Base-by-base conservation (phyloP, 2,329 filamentous ascomycete species). In the Pestalotiopsis sp. region DNA sequence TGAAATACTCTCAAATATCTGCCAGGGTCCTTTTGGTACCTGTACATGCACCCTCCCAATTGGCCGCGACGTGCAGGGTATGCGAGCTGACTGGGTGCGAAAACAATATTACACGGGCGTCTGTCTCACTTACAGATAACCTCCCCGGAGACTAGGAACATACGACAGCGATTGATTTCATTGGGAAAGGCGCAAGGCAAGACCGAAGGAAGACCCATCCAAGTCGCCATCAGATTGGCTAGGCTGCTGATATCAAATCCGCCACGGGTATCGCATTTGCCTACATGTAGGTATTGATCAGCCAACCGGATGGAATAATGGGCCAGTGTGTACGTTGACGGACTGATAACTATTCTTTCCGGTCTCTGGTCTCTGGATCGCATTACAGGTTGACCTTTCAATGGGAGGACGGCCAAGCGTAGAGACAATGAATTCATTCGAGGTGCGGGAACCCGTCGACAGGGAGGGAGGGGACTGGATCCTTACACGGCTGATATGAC, bases 31-130 rank as follows among this genome's bases (percentile, higher is more conserved):
- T 38, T 14, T 36, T 52, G 45, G 63, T 56, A 56, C 45, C 41
- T 23, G 61, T 62, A 62, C 59, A 62, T 17, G n/a, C 14, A 31
- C 31, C 31, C 31, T 36, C 31, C 31, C 27, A 39, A 6, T 20
- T 36, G 31, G 11, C 5, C 7, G 39, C 38, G 12, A 3, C n/a
- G 3, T 17, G 25, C 13, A 17, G 27, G 62, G 38, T 25, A 27
- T 36, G 39, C 52, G 38, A 45, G 27, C 52, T 56, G 20, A 56
- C 41, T 49, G 52, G 63, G 63, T 66, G 63, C 57, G 39, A 49
- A 57, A 45, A 66, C 63, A 58, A 66, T 64, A 64, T 64, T 64
- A 45, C 61, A 14, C 20, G 61, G 23, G 25, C 23, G 62, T 41
- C 9, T 12, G 41, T 66, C 41, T 56, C 63, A 64, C 39, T 49